Conservation (phyloP, 129 eudicot genomes). For the Flaveria brownii region DNA sequence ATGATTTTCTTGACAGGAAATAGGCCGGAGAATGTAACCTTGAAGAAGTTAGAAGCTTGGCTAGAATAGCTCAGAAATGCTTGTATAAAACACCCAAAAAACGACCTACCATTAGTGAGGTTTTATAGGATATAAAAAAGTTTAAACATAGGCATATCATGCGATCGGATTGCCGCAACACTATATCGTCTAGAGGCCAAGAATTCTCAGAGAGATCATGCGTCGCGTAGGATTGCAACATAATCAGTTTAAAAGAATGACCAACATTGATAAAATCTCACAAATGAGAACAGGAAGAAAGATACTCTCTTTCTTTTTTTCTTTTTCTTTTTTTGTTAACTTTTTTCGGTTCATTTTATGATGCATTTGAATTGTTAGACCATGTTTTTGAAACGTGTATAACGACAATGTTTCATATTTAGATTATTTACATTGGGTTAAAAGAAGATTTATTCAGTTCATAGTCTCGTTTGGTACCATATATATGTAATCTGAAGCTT, state of each 20-base stretch:
- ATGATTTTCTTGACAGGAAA: too few species aligned
- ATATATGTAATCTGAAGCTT: not conserved
- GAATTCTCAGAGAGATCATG: conserved; percentile 50
- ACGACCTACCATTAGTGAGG: conserved; percentile 67
- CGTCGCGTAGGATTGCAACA: conserved; percentile 65
- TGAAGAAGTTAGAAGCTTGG: conserved; percentile 52
- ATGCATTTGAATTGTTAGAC: conserved; percentile 7
- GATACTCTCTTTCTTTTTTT: not conserved
- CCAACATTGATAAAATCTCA: conserved; percentile 47
- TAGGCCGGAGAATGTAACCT: too few species aligned
- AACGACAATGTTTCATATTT: not conserved
- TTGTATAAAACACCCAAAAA: conserved; percentile 63
- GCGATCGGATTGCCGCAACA: conserved; percentile 38
- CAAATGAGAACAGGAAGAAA: conserved; percentile 17
- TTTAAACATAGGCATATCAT: conserved; percentile 53
- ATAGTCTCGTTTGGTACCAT: not conserved
- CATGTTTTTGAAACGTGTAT: not conserved
- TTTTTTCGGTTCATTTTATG: conserved; percentile 16
- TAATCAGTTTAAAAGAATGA: conserved; percentile 55
- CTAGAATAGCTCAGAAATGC: conserved; percentile 67
- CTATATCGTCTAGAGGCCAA: conserved; percentile 53
- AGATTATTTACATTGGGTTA: not conserved
- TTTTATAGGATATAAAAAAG: conserved; percentile 64
- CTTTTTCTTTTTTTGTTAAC: not conserved
- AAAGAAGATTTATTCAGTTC: not conserved